A percentile compares a stretch with the other conserved stretches of the same genome.
These are phyloP conservation scores for Chloranthus sessilifolius DNA, from an alignment of 164 flowering plant genomes.

Conservation along the genomic window DNA sequence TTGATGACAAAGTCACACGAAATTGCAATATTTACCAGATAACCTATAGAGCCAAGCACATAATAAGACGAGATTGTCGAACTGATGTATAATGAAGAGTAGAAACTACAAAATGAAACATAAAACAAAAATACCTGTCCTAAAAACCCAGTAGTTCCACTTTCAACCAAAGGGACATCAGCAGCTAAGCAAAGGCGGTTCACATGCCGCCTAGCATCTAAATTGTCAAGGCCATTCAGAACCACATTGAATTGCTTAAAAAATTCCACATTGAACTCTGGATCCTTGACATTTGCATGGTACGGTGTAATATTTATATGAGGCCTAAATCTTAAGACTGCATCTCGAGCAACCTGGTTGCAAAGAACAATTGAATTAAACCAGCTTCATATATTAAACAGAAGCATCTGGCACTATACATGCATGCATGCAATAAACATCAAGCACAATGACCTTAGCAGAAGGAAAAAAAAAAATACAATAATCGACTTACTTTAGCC, in stretches of 20 bases:
- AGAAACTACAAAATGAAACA: neutral
- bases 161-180: slow-evolving; percentile 90
- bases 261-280: slow-evolving; percentile 86
- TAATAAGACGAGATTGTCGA: neutral
- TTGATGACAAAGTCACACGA: no score
- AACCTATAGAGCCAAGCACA: neutral
- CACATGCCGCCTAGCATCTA: slow-evolving; percentile 96
- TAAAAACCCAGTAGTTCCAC: slow-evolving; percentile 97
- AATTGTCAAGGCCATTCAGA: slow-evolving; percentile 91
- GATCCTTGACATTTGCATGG: slow-evolving; percentile 92
- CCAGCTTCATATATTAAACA: neutral
- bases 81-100: neutral
- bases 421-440: neutral
- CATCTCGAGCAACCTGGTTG: slow-evolving; percentile 93
- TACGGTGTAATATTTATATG: slow-evolving; percentile 72
- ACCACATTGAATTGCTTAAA: slow-evolving; percentile 90
- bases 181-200: slow-evolving; percentile 97
- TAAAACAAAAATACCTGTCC: slow-evolving; percentile 68
- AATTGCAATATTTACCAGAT: no score
- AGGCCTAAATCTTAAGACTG: slow-evolving; percentile 85
- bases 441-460: neutral
- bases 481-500: slow-evolving; percentile 60
- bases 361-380: slow-evolving; percentile 7
- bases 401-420: neutral
- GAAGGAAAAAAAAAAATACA: neutral